Evolutionary conservation across 202 grass and related monocot species (phyloP).

Genomic region (Zizania palustris): DNA sequence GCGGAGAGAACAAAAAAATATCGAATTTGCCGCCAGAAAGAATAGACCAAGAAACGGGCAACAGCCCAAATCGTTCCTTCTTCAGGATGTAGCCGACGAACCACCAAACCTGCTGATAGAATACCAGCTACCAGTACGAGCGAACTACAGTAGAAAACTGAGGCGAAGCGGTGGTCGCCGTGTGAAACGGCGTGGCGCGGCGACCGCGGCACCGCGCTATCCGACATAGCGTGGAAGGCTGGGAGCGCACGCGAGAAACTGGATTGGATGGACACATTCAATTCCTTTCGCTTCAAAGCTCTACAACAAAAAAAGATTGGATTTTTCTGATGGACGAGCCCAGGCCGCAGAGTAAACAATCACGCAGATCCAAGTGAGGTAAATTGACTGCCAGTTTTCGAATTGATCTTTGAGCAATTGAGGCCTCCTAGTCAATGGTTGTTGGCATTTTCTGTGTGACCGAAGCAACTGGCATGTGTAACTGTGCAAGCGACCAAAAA

Average conservation of each 20-base stretch:
- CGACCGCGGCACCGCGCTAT: constrained; percentile 32
- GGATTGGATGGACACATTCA: constrained; percentile 27
- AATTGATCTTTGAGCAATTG: not conserved
- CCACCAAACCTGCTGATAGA: not conserved
- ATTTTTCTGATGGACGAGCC: not conserved
- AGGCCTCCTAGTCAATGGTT: not conserved
- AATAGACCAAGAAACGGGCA: constrained; percentile 34
- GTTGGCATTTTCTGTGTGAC: constrained; percentile 11
- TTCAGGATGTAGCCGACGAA: not conserved
- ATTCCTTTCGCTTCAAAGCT: not conserved
- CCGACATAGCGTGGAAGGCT: constrained; percentile 21
- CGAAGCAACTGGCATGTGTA: not conserved
- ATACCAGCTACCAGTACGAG: not conserved
- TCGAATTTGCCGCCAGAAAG: constrained; percentile 27
- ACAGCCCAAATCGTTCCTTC: not conserved
- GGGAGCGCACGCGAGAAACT: constrained; percentile 28
- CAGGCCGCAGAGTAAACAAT: not conserved
- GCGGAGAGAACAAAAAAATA: not conserved
- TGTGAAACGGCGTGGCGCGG: constrained; percentile 9
- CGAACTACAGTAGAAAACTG: too few relatives aligned
- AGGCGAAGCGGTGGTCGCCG: not conserved
- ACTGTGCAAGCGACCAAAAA: not conserved
- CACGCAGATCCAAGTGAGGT: not conserved
- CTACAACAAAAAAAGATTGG: not conserved
- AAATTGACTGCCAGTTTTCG: not conserved